A percentile compares a stretch with the other conserved stretches of the same genome.
These are phyloP conservation scores for Calonectria fujianensis DNA, from an alignment of 2,329 filamentous ascomycete species.

Conservation along the genomic window DNA sequence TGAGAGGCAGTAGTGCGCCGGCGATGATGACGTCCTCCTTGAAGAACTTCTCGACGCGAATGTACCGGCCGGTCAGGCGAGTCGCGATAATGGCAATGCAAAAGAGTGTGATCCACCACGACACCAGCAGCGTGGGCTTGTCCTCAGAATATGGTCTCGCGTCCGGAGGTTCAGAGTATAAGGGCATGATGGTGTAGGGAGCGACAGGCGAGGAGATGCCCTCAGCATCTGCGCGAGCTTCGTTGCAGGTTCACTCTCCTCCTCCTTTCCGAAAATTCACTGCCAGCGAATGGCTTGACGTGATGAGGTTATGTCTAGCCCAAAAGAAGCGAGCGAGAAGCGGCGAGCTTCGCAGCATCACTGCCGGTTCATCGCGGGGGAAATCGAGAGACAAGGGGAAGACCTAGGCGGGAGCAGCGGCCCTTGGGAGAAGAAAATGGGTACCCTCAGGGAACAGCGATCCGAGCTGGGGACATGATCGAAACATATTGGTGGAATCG, in stretches of 20 bases:
- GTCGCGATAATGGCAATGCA: conserved; percentile 86
- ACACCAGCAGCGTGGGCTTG: conserved; percentile 91
- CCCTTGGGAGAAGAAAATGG: conserved; percentile 2
- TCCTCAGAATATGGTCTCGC: conserved; percentile 69
- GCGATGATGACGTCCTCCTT: conserved; percentile 90
- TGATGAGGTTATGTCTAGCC: not conserved
- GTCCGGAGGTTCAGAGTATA: conserved; percentile 73
- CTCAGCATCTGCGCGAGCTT: conserved; percentile 36
- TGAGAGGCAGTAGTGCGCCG: conserved; percentile 83
- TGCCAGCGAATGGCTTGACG: not conserved
- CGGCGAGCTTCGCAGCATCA: not conserved
- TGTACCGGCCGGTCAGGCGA: conserved; percentile 84
- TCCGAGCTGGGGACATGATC: not conserved
- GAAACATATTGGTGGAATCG: not conserved
- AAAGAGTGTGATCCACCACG: conserved; percentile 93
- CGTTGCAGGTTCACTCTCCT: conserved; percentile 23
- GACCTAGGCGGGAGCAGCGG: not conserved
- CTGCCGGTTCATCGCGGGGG: conserved; percentile 10
- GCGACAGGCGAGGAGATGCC: conserved; percentile 39
- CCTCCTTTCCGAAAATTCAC: not conserved
- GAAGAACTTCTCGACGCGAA: conserved; percentile 89
- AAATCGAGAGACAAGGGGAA: not conserved
- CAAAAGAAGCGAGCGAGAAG: not conserved
- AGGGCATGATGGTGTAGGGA: conserved; percentile 64
- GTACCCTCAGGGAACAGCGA: conserved; percentile 9